A percentile compares a stretch with the other conserved stretches of the same genome.
Evolutionary conservation across 1,139 yeast genomes (phyloP).

Genomic region (Geotrichum reessii): DNA sequence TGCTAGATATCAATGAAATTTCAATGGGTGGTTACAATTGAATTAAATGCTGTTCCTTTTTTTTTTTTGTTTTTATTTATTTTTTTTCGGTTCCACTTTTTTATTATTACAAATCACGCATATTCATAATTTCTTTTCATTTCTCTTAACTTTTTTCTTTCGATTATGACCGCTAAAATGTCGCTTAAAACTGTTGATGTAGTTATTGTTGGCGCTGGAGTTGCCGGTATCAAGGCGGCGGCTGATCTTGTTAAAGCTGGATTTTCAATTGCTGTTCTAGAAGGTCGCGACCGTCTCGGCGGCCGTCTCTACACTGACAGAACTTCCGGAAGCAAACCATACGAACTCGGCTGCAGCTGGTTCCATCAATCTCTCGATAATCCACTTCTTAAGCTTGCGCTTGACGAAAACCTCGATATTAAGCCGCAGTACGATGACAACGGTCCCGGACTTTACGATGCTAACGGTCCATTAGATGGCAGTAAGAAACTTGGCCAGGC

Average conservation of each 20-base stretch:
- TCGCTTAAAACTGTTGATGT: constrained; percentile 27
- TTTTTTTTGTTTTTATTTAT: neutral
- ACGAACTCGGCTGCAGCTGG: constrained; percentile 84
- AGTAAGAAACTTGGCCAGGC: constrained; percentile 43
- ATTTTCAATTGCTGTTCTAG: constrained; percentile 46
- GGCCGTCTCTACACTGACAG: constrained; percentile 40
- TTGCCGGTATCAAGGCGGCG: constrained; percentile 76
- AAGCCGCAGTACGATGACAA: constrained; percentile 44
- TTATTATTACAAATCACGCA: neutral
- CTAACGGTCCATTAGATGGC: constrained; percentile 35
- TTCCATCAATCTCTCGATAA: constrained; percentile 76
- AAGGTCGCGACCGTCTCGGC: constrained; percentile 55
- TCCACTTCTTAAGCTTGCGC: constrained; percentile 38
- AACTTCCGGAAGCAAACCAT: constrained; percentile 26
- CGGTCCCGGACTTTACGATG: constrained; percentile 33
- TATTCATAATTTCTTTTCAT: no score
- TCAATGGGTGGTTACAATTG: neutral
- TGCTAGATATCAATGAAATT: neutral
- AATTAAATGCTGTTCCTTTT: neutral
- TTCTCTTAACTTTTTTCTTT: neutral
- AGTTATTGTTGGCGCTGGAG: constrained; percentile 73
- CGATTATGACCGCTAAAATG: neutral
- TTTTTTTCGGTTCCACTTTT: neutral
- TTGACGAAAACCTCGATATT: constrained; percentile 26
- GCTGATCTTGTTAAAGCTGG: constrained; percentile 46